Percentiles rank a stretch among this genome's conserved stretches.
Conservation (phyloP, 2,329 filamentous ascomycete genomes). For the Dryadomyces sulphureus region DNA sequence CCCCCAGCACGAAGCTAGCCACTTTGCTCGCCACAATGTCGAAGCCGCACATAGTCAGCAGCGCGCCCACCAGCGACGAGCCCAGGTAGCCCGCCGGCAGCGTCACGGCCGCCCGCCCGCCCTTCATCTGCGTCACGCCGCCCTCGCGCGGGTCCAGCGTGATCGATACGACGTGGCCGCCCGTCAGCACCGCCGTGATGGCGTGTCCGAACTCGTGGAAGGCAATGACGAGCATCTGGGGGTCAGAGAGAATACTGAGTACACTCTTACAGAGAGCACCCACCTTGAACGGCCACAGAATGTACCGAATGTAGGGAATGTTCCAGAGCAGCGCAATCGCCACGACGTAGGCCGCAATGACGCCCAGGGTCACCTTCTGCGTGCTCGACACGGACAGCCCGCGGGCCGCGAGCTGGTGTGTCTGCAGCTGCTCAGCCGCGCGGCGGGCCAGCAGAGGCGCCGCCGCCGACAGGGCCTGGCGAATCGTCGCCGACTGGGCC, state of each 20-base stretch:
- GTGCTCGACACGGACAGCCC: constrained; percentile 46
- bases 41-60: constrained; percentile 69
- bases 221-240: constrained; percentile 65
- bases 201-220: constrained; percentile 74
- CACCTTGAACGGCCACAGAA: constrained; percentile 72
- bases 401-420: constrained; percentile 3
- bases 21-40: constrained; percentile 69
- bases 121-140: constrained; percentile 63
- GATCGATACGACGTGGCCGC: constrained; percentile 45
- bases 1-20: constrained; percentile 57
- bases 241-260: too few relatives aligned
- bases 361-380: constrained; percentile 54
- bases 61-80: constrained; percentile 59
- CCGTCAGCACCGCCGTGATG: constrained; percentile 55
- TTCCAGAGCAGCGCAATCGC: constrained; percentile 68
- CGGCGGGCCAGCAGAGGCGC: constrained; percentile 6
- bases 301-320: constrained; percentile 58
- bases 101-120: constrained; percentile 55
- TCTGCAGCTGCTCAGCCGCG: constrained; percentile 2
- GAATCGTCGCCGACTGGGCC: constrained; percentile 6
- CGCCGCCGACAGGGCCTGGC: constrained; percentile 6
- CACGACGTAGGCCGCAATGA: constrained; percentile 44
- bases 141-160: constrained; percentile 62
- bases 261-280: not conserved
- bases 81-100: constrained; percentile 68